Conservation (phyloP, 2,329 filamentous ascomycete genomes). For the Stachybotrys chlorohalonatus region DNA sequence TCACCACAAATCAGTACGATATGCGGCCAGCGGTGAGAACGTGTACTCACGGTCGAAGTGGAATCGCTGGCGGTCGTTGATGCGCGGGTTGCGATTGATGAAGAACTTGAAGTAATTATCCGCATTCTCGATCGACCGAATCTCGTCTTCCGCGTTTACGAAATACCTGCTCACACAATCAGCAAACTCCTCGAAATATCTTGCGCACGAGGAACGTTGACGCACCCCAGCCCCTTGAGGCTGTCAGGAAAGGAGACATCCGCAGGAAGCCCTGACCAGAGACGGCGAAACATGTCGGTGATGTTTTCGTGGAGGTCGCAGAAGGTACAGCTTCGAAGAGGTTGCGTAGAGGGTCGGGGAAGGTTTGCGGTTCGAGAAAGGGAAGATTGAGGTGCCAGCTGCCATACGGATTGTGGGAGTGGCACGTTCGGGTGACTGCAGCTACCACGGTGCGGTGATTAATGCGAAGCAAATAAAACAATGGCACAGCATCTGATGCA, state of each 20-base stretch:
- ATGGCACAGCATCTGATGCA: neutral
- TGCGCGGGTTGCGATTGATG: constrained; percentile 61
- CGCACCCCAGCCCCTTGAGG: constrained; percentile 63
- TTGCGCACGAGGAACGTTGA: neutral
- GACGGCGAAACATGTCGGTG: constrained; percentile 60
- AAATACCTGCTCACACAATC: constrained; percentile 52
- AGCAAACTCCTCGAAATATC: neutral
- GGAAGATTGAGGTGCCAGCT: neutral
- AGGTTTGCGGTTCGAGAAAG: neutral
- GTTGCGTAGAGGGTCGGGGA: too few relatives aligned
- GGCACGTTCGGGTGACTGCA: neutral
- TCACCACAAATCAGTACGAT: too few relatives aligned
- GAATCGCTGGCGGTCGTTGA: constrained; percentile 68
- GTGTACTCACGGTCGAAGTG: constrained; percentile 57
- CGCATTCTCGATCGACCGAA: constrained; percentile 60
- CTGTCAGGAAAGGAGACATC: constrained; percentile 59
- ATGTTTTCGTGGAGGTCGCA: neutral
- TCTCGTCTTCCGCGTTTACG: constrained; percentile 64
- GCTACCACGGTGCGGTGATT: constrained; percentile 3
- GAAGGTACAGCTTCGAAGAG: neutral
- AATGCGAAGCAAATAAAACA: constrained; percentile 3
- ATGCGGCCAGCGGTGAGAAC: neutral
- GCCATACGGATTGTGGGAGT: neutral
- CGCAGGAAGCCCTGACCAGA: constrained; percentile 56
- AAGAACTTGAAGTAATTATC: constrained; percentile 67